phyloP scores from a whole-genome alignment of 2,329 filamentous ascomycete genomes.

The Chrysoporthe cubensis region DNA sequence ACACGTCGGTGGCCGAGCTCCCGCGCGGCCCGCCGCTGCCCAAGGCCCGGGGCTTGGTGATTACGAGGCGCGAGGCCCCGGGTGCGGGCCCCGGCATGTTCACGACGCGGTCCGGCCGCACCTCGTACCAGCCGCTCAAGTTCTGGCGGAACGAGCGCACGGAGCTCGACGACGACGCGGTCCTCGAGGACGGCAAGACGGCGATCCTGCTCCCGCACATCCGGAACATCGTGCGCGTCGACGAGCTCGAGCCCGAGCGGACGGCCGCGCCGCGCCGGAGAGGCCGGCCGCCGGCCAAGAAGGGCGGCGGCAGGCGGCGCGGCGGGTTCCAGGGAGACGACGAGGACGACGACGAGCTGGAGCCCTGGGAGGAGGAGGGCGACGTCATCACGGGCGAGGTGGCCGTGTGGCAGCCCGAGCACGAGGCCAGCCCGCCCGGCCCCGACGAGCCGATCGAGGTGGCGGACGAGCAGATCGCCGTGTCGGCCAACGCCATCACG shows the following conservation, averaged over 20 bases:
- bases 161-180: constrained; percentile 64
- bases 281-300: constrained; percentile 20
- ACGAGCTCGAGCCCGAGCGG: constrained; percentile 55
- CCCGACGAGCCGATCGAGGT: constrained; percentile 60
- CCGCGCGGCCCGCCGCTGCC: constrained; percentile 61
- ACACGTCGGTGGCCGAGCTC: constrained; percentile 51
- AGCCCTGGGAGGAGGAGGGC: constrained; percentile 73
- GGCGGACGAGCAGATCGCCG: constrained; percentile 59
- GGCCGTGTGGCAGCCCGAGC: constrained; percentile 64
- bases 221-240: constrained; percentile 76
- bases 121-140: constrained; percentile 76
- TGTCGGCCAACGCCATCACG: constrained; percentile 59
- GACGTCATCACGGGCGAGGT: constrained; percentile 68
- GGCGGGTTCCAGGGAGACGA: constrained; percentile 51
- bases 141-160: constrained; percentile 87
- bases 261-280: constrained; percentile 28
- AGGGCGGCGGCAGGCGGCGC: constrained; percentile 37
- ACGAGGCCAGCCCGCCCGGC: constrained; percentile 56
- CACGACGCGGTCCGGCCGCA: constrained; percentile 75
- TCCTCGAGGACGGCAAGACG: constrained; percentile 46
- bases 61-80: constrained; percentile 48
- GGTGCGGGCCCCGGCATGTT: constrained; percentile 53
- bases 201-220: constrained; percentile 70
- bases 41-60: constrained; percentile 58
- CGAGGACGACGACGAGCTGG: constrained; percentile 59